Base-by-base conservation (phyloP, 2,329 filamentous ascomycete genomes). In the Stromatinia cepivora region DNA sequence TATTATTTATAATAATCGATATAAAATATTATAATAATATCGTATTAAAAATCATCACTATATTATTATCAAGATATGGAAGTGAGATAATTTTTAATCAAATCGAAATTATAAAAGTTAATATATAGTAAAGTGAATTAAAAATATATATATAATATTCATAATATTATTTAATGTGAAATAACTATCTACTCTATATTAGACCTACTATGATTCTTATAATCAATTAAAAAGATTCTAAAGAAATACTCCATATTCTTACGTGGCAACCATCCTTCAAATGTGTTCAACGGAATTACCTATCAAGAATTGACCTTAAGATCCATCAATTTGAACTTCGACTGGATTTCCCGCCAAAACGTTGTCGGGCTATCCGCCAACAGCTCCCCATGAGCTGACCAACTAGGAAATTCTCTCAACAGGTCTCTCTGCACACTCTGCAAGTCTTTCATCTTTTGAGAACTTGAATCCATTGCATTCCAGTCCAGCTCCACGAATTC, bases 401-500 rank as follows among this genome's bases (percentile, higher is more conserved):
- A 62, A 15, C 28, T 45, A 20, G 66, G 50, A 34, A 64, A 56
- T 4, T 63, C 50, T 36, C 39, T 68, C 48, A 64, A 36, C 6
- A 69, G 20, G 39, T 68, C 66, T 10, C 58, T 54, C 15, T 69
- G 66, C n/a, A 56, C 66, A 22, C 45, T 45, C 50, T 69, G 66
- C 39, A 69, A 31, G 10, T 34, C 17, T n/a, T 34, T 28, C 7
- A 28, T 64, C 58, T 64, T 64, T n/a, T 28, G 13, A 22, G 58
- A 56, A n/a, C 56, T 28, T 46, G 58, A 22, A 39, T 69, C 66
- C 66, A 69, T 69, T 31, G 39, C 66, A 17, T 22, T 31, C 66
- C 66, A 69, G 42, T 69, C 66, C 15, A 69, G 28, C 48, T 64
- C 48, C 45, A 69, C 66, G 17, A 69, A 68, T 28, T 68, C 66